Evolutionary conservation across 2,329 filamentous ascomycete species (phyloP), one percentile per base, ranked within the genome.

Genomic region (Scedosporium aurantiacum): DNA sequence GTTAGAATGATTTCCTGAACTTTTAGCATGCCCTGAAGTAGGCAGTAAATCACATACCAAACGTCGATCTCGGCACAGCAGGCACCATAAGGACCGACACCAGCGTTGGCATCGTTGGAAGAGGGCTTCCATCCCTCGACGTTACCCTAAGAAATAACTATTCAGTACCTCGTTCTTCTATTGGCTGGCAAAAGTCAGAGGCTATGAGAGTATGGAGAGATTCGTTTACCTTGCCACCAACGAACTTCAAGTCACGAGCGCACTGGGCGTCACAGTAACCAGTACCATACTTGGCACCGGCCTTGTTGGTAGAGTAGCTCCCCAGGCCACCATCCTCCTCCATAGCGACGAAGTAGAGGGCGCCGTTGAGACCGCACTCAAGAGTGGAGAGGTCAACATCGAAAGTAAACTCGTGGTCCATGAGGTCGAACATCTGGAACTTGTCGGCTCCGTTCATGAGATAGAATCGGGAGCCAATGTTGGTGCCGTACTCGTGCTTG

Each of bases 371-470:
- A 61, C 86, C 86, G 67, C 86, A 89, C 27, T 67, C 79, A 27
- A 87, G 75, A 61, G 79, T 79, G 32, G 83, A 86, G 32, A 86
- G 78, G 67, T 88, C 85, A 16, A 87, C 83, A 61, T 87, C 84
- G 62, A 88, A 87, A 40, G 82, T 81, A 67, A 88, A 82, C 70
- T 88, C 85, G 67, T 83, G 77, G 72, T 81, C 81, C 63, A 81
- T 74, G 58, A 87, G 75, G 62, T 82, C 77, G 72, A 87, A 82
- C 67, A 80, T 78, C 72, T 86, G 73, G 69, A 88, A 88, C 62
- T 77, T 78, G 63, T 73, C 74, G 47, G 79, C 77, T 59, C 76
- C 73, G 64, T 78, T 76, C 73, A 87, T 77, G 61, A 87, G 75
- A 68, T 85, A 88, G 52, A 85, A 70, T 62, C 85, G 78, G 12